Evolutionary conservation across 2,329 filamentous ascomycete genomes (phyloP), one percentile per base, ranked within the genome.

Genomic region (Calonectria pseudoreteaudii): DNA sequence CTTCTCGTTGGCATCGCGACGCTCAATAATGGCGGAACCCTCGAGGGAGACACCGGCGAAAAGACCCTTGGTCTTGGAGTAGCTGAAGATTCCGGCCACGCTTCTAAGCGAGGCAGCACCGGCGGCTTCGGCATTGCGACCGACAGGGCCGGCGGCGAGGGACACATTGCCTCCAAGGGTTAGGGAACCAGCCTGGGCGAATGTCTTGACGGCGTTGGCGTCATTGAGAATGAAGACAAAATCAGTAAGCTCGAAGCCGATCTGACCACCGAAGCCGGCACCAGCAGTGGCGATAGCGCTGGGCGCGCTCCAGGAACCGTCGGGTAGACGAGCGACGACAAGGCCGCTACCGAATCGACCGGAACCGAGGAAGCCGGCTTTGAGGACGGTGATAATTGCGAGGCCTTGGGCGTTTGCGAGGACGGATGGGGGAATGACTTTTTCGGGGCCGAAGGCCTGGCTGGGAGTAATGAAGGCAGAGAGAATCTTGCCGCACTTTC

Each of bases 191-290:
- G 94, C 92, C 85, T 98, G 96, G 8, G 96, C 95, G 85, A 99
- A 98, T 11, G 96, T 96, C 84, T 95, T 95, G 78, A 99, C 96
- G 56, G 97, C 96, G 72, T 89, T 91, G 52, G 92, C 88, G 82
- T 99, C 96, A 86, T 99, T 99, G 77, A 99, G 92, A 78, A 99
- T 98, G 86, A 99, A 98, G 83, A 99, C 97, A 83, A 99, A 99
- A 84, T 97, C 95, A 73, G 95, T 97, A 75, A 97, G 86, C 85
- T 97, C 95, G 84, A 96, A 94, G 44, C 94, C 94, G 81, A 97
- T 95, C 86, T 97, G 94, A 50, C 94, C 94, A 78, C 94, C 94
- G 77, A 97, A 94, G 30, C 94, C 95, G 69, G 93, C 95, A 78
- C 95, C 95, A 34, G 93, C 92, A 1, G 94, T 95, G 67, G 93